Base-by-base conservation (phyloP, 768 basidiomycete genomes). In the Podaxis sp. region DNA sequence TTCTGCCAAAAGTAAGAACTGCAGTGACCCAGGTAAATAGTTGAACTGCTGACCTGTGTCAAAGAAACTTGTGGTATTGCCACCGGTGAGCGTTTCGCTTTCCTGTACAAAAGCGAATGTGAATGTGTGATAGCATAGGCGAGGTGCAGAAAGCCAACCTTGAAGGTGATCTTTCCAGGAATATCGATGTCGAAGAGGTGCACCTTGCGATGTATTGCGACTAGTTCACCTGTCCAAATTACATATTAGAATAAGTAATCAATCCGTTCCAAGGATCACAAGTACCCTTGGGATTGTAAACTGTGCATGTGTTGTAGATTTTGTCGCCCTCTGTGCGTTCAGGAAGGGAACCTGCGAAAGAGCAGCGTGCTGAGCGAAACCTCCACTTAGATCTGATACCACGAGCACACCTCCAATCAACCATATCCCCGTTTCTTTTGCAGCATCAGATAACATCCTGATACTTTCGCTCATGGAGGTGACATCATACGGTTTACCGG, bases 121-220 rank as follows among this genome's bases (percentile, higher is more conserved):
- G 44, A 65, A 64, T 55, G 57, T 56, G 21, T 62, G 18, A 40
- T 35, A 54, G 25, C 28, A 28, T 32, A 27, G 11, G n/a, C 44
- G 25, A 21, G 27, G 13, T 4, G 40, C 4, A 27, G 5, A 14
- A 52, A 16, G 35, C 40, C 64, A 59, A 87, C 93, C 79, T 91
- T 92, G 81, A 95, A 95, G 18, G 73, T 91, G 70, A 96, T 94
- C 70, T 91, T 88, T 14, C 93, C 93, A 0, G 91, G 90, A 55
- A 99, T 96, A 69, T 98, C 94, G 63, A 98, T 98, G 71, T 99
- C 96, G 73, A 98, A 99, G 4, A 99, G 78, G 70, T 99, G 97
- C 1, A 98, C 83, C 73, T 99, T 99, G 56, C 96, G 88, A 74
- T 98, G 94, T 40, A 82, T 85, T 0, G 90, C 89, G 13, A 98